Percentiles rank a stretch among this genome's conserved stretches.
Conservation (phyloP, 768 basidiomycete genomes). For the Naganishia friedmannii region DNA sequence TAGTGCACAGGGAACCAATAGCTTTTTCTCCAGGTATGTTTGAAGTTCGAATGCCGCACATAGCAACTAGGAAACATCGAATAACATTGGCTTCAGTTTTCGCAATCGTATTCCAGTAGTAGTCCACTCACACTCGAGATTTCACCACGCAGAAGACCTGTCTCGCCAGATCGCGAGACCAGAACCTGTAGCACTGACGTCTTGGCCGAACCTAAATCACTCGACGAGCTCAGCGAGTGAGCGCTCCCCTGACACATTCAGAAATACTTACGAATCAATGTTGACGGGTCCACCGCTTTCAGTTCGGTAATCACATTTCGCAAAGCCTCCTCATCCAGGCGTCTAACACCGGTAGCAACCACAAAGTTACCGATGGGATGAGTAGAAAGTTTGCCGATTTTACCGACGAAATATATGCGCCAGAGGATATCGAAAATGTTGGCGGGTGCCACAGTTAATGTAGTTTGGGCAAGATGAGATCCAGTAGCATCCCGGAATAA, state of each 20-base stretch:
- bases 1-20: slow-evolving; percentile 69
- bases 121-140: slow-evolving; percentile 60
- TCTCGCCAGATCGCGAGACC: slow-evolving; percentile 64
- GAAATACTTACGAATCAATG: slow-evolving; percentile 66
- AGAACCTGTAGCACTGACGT: slow-evolving; percentile 74
- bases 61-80: slow-evolving; percentile 57
- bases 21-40: slow-evolving; percentile 56
- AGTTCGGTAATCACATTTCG: slow-evolving; percentile 63
- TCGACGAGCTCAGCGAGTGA: neutral
- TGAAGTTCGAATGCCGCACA: slow-evolving; percentile 62
- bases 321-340: slow-evolving; percentile 62
- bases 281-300: slow-evolving; percentile 57
- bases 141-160: slow-evolving; percentile 57
- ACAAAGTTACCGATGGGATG: slow-evolving; percentile 97
- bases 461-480: slow-evolving; percentile 82
- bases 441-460: slow-evolving; percentile 65
- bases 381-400: slow-evolving; percentile 66
- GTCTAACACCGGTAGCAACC: slow-evolving; percentile 70
- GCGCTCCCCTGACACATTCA: too few relatives aligned
- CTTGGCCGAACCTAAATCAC: slow-evolving; percentile 62
- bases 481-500: slow-evolving; percentile 81
- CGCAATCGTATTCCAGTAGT: neutral
- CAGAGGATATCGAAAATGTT: slow-evolving; percentile 67
- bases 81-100: neutral
- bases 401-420: slow-evolving; percentile 71